phyloP scores from a whole-genome alignment of 805 yeast genomes.

The Yarrowia yakushimensis region DNA sequence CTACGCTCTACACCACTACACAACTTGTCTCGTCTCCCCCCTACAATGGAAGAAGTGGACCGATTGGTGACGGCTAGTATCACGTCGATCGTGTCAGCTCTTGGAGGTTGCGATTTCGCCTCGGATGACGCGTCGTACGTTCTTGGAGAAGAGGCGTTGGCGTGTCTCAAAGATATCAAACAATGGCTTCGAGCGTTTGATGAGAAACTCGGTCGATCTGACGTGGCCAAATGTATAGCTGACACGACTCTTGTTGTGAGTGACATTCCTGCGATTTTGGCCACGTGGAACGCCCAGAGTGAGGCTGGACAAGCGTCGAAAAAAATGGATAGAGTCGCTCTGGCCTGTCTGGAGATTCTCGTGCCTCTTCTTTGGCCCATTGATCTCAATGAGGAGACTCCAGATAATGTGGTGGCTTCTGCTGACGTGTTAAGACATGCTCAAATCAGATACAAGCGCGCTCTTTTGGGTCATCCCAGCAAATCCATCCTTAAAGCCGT shows the following conservation, averaged over 20 bases:
- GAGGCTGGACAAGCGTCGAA: conserved; percentile 31
- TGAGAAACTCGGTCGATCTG: conserved; percentile 63
- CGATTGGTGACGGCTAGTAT: conserved; percentile 54
- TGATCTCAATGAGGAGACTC: conserved; percentile 48
- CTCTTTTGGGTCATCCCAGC: conserved; percentile 47
- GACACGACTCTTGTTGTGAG: conserved; percentile 68
- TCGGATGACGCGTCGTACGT: conserved; percentile 54
- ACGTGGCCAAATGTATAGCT: conserved; percentile 84
- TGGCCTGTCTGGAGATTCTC: conserved; percentile 71
- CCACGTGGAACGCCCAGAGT: conserved; percentile 58
- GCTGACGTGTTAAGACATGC: conserved; percentile 61
- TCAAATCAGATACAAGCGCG: conserved; percentile 69
- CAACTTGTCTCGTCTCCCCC: too few species aligned
- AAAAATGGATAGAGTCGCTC: conserved; percentile 57
- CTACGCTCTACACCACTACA: not conserved
- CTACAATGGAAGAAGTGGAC: not conserved
- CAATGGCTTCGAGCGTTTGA: conserved; percentile 85
- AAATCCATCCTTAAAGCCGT: conserved; percentile 68
- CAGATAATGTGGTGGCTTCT: conserved; percentile 43
- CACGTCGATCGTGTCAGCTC: conserved; percentile 75
- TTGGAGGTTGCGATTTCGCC: conserved; percentile 83
- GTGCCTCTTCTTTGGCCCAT: conserved; percentile 87
- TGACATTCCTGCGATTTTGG: conserved; percentile 71
- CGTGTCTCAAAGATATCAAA: conserved; percentile 82
- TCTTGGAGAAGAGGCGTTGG: conserved; percentile 82